Base-by-base conservation (phyloP, 495 filamentous ascomycete genomes). In the Parathielavia hyrcaniae region DNA sequence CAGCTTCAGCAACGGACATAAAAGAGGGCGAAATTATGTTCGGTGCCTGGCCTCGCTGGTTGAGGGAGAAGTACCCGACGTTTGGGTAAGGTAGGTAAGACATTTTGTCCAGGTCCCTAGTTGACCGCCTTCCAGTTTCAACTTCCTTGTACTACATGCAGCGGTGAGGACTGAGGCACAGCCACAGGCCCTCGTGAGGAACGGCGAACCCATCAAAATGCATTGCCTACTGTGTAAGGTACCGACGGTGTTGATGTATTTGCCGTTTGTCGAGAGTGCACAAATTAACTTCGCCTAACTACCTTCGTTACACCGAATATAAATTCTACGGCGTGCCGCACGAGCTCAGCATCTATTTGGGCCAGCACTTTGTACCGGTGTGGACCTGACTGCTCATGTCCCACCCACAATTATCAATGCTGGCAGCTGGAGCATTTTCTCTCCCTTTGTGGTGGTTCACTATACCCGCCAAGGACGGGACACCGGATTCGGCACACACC, bases 121-220 rank as follows among this genome's bases (percentile, higher is more conserved):
- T 53, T 36, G 22, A 22, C 26, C 16, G 46, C 1, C 17, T 45
- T 30, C 47, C 34, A 36, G 22, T 22, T 45, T 30, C 47, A 19
- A 36, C n/a, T 22, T 19, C 23, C 17, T 30, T 53, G 49, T 43
- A 50, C 49, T 17, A 43, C 60, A 50, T 67, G 65, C 65, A 65
- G 60, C 58, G 53, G 60, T 53, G 65, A 67, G 62, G 60, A n/a
- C n/a, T n/a, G n/a, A n/a, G n/a, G 54, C 13, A 58, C 57, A 49
- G 26, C 26, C 26, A 30, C 6, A 40, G 40, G 34, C 35, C 38
- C 35, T 45, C 46, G 57, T 51, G 57, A 60, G 65, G 26, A 53
- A 50, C 55, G 26, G 41, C 50, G 53, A 48, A 34, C 57, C 60
- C 32, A 16, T 14, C 36, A 17, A 3, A 30, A 30, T 30, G 26